Conservation (phyloP, 768 basidiomycete genomes). For the Clavulina sp. region DNA sequence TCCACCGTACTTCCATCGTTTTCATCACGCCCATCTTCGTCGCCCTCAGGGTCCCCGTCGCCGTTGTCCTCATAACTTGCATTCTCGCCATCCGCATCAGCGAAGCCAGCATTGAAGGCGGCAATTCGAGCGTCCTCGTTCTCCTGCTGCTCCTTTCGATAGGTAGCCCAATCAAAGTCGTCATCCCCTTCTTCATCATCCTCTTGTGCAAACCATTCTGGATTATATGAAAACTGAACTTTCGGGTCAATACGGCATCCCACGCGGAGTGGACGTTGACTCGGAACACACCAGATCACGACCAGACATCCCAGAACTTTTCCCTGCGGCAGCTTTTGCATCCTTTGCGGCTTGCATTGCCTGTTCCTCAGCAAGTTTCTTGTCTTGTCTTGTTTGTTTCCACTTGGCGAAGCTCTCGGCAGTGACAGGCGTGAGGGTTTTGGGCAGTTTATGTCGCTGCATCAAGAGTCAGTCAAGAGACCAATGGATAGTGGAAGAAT, state of each 20-base stretch:
- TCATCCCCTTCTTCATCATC: constrained; percentile 24
- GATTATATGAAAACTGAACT: constrained; percentile 80
- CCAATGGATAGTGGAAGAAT: background rate
- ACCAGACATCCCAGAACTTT: constrained; percentile 85
- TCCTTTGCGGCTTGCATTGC: constrained; percentile 70
- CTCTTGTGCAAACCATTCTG: constrained; percentile 74
- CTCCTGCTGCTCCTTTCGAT: constrained; percentile 42
- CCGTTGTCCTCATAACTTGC: no score
- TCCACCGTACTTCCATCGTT: no score
- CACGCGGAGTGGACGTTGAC: background rate
- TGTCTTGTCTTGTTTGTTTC: constrained; percentile 91
- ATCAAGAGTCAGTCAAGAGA: background rate
- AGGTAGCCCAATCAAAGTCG: constrained; percentile 33
- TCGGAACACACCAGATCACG: constrained; percentile 61
- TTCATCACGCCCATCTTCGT: no score
- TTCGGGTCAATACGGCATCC: constrained; percentile 5
- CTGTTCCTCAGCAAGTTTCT: constrained; percentile 82
- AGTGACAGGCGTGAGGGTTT: constrained; percentile 84
- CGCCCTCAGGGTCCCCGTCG: no score
- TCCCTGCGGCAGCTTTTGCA: constrained; percentile 65
- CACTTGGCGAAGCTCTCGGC: constrained; percentile 79
- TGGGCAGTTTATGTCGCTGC: constrained; percentile 85
- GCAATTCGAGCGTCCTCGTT: constrained; percentile 36
- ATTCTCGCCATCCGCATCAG: no score
- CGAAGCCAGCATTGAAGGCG: constrained; percentile 12